Evolutionary conservation across 805 yeast genomes (phyloP).

Genomic region (Yamadazyma philogaea): DNA sequence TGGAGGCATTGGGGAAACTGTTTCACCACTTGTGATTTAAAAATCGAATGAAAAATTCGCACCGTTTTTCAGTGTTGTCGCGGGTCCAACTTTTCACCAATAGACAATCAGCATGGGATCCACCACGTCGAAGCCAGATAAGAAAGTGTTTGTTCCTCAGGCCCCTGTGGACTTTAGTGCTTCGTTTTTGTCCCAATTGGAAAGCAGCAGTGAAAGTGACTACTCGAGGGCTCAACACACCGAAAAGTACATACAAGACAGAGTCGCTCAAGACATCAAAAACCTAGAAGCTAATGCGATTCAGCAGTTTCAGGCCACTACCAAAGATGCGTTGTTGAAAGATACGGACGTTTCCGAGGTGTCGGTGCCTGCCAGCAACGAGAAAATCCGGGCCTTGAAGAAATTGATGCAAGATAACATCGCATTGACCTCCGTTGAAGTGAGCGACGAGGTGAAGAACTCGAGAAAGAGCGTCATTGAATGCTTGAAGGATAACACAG

Average conservation of each 20-base stretch:
- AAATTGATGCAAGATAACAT: constrained; percentile 33
- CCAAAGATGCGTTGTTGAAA: constrained; percentile 36
- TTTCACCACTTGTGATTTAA: neutral
- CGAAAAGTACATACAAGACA: constrained; percentile 62
- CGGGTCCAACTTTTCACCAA: constrained; percentile 1
- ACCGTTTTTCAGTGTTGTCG: neutral
- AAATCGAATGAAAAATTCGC: neutral
- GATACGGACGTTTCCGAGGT: constrained; percentile 27
- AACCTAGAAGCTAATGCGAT: constrained; percentile 53
- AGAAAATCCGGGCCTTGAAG: constrained; percentile 39
- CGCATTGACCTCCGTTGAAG: constrained; percentile 29
- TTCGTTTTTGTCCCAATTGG: constrained; percentile 60
- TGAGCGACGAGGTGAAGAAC: constrained; percentile 36
- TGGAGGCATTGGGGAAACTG: constrained; percentile 48
- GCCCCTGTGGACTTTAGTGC: constrained; percentile 69
- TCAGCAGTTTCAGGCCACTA: constrained; percentile 48
- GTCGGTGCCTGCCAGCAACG: constrained; percentile 33
- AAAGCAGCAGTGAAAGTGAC: constrained; percentile 60
- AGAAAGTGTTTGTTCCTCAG: constrained; percentile 62
- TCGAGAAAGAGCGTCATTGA: constrained; percentile 50
- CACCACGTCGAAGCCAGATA: constrained; percentile 57
- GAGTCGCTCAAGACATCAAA: constrained; percentile 56
- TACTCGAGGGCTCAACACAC: constrained; percentile 69
- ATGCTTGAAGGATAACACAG: constrained; percentile 63
- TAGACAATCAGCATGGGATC: constrained; percentile 47